Conservation (phyloP, 306 rosid species). For the Crotalaria pallida region DNA sequence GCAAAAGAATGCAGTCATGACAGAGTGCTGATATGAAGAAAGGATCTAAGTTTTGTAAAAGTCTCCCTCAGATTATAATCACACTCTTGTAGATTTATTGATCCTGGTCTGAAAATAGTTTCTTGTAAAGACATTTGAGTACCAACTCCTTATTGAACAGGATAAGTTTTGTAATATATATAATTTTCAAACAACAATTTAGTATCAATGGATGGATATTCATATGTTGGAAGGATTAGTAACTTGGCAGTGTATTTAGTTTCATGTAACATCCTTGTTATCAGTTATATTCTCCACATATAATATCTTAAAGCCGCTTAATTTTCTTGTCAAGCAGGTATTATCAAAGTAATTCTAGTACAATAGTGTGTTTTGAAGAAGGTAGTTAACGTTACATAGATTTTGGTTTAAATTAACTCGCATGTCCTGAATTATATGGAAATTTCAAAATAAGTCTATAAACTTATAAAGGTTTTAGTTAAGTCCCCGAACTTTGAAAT, state of each 20-base stretch:
- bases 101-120: slow-evolving; percentile 23
- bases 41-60: slow-evolving; percentile 15
- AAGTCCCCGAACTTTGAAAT: too few relatives aligned
- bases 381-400: neutral
- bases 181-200: slow-evolving; percentile 17
- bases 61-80: slow-evolving; percentile 1
- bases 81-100: slow-evolving; percentile 31
- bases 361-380: neutral
- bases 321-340: neutral
- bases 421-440: too few relatives aligned
- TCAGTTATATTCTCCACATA: neutral
- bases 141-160: slow-evolving; percentile 15
- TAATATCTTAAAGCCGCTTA: neutral
- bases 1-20: slow-evolving; percentile 21
- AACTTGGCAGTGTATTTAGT: neutral
- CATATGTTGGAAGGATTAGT: slow-evolving; percentile 7
- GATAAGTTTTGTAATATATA: slow-evolving; percentile 14
- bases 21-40: slow-evolving; percentile 17
- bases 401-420: neutral
- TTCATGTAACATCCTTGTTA: neutral
- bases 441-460: too few relatives aligned
- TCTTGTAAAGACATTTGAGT: slow-evolving; percentile 38
- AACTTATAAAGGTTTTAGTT: too few relatives aligned
- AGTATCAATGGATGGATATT: slow-evolving; percentile 22
- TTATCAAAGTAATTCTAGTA: neutral